Percentiles rank a stretch among this genome's conserved stretches.
phyloP scores from a whole-genome alignment of 2,329 filamentous ascomycete genomes.

The Aspergillus sclerotialis region DNA sequence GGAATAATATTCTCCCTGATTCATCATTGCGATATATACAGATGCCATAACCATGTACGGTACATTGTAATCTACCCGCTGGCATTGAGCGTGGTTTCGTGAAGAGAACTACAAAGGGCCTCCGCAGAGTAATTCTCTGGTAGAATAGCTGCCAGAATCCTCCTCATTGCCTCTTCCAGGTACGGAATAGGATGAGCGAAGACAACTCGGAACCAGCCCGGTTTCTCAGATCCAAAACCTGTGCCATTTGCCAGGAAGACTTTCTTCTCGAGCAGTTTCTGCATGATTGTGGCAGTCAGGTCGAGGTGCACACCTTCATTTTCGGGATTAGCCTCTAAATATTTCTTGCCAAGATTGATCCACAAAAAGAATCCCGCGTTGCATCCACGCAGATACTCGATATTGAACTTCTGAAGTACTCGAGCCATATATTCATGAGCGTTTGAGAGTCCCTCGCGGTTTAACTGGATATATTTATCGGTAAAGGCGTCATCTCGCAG shows the following conservation, averaged over 20 bases:
- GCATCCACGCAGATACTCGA: slow-evolving; percentile 41
- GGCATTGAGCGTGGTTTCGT: too few relatives aligned
- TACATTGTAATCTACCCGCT: too few relatives aligned
- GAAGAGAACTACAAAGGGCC: too few relatives aligned
- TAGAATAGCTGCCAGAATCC: slow-evolving; percentile 19
- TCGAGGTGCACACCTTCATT: slow-evolving; percentile 4
- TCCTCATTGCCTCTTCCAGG: slow-evolving; percentile 26
- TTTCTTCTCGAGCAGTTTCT: slow-evolving; percentile 28
- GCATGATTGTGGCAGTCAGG: slow-evolving; percentile 22
- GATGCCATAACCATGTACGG: too few relatives aligned
- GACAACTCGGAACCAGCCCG: slow-evolving; percentile 39
- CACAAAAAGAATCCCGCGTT: slow-evolving; percentile 55
- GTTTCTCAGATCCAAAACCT: slow-evolving; percentile 30
- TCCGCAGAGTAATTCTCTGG: too few relatives aligned
- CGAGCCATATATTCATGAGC: slow-evolving; percentile 34
- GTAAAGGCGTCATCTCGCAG: slow-evolving; percentile 41
- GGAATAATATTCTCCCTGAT: too few relatives aligned
- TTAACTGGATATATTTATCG: slow-evolving; percentile 39
- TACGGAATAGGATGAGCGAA: slow-evolving; percentile 27
- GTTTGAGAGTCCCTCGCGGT: slow-evolving; percentile 34
- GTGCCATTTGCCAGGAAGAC: slow-evolving; percentile 31
- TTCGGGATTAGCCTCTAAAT: slow-evolving; percentile 15
- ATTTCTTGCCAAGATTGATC: slow-evolving; percentile 40
- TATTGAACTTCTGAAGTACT: slow-evolving; percentile 34
- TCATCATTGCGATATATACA: too few relatives aligned